Percentiles rank a stretch among this genome's conserved stretches.
phyloP scores from a whole-genome alignment of 768 basidiomycete genomes.

The Daedalea quercina region DNA sequence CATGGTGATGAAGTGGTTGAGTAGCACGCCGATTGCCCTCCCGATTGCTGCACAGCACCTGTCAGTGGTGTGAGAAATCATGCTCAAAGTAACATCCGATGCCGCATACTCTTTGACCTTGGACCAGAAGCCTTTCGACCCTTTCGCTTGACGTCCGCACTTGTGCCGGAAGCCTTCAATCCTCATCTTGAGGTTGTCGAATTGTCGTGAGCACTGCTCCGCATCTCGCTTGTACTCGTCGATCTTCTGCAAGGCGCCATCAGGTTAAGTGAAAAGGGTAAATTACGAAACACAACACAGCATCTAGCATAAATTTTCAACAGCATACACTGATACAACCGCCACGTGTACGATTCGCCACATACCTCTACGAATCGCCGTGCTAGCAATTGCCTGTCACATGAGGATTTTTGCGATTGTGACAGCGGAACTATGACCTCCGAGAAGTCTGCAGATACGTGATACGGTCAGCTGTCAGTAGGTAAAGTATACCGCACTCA shows the following conservation, averaged over 20 bases:
- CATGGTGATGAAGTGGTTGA: slow-evolving; percentile 13
- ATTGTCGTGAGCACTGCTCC: slow-evolving; percentile 9
- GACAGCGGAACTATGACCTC: slow-evolving; percentile 21
- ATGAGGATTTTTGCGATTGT: not conserved
- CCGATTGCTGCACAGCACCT: slow-evolving; percentile 20
- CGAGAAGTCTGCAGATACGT: slow-evolving; percentile 14
- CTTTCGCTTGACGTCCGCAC: slow-evolving; percentile 18
- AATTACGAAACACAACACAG: not conserved
- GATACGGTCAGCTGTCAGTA: not conserved
- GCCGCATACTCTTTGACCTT: slow-evolving; percentile 18
- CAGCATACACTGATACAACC: too few species aligned
- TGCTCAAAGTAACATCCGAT: not conserved
- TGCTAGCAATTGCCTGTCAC: slow-evolving; percentile 21
- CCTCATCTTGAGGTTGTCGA: slow-evolving; percentile 18
- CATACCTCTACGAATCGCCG: slow-evolving; percentile 20
- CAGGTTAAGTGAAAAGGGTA: not conserved
- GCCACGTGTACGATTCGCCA: too few species aligned
- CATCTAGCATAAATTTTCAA: too few species aligned
- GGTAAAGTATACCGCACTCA: slow-evolving; percentile 2
- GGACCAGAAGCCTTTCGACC: slow-evolving; percentile 18
- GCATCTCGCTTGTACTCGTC: slow-evolving; percentile 18
- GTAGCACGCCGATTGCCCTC: slow-evolving; percentile 15
- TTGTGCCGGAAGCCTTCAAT: slow-evolving; percentile 21
- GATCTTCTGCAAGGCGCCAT: slow-evolving; percentile 11
- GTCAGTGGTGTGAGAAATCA: not conserved